These are phyloP conservation scores for Porogramme epimiltina DNA, from an alignment of 1,284 basidiomycete species.

Conservation along the genomic window DNA sequence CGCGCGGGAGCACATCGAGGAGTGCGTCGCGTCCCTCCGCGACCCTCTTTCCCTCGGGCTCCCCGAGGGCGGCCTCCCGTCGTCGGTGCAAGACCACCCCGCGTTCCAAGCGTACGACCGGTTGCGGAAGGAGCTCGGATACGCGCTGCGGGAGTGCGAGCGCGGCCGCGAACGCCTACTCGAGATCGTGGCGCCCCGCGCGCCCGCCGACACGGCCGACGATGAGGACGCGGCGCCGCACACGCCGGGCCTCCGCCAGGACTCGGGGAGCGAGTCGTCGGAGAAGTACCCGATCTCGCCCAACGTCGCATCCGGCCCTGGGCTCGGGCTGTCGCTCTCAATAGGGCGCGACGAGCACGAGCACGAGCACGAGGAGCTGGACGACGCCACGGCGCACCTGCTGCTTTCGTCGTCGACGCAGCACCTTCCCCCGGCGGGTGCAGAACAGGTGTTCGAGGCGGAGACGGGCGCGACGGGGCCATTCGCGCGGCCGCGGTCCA, in stretches of 20 bases:
- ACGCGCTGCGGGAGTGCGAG: conserved; percentile 77
- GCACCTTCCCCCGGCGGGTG: conserved; percentile 60
- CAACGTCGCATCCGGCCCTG: conserved; percentile 6
- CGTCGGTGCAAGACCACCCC: conserved; percentile 35
- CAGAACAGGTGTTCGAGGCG: conserved; percentile 78
- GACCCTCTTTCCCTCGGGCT: conserved; percentile 26
- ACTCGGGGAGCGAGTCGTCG: conserved; percentile 53
- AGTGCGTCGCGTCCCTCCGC: conserved; percentile 57
- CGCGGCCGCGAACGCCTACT: conserved; percentile 67
- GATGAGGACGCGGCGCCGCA: conserved; percentile 43
- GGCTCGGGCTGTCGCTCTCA: conserved; percentile 17
- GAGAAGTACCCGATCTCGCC: conserved; percentile 45
- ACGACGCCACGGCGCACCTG: conserved; percentile 62
- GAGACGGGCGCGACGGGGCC: conserved; percentile 45
- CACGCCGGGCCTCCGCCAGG: conserved; percentile 51
- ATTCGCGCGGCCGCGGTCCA: conserved; percentile 58
- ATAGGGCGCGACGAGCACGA: conserved; percentile 17
- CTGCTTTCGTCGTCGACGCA: conserved; percentile 49
- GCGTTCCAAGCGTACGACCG: conserved; percentile 71
- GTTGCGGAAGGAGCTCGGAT: conserved; percentile 70
- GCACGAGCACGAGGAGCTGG: conserved; percentile 29
- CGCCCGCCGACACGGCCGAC: conserved; percentile 32
- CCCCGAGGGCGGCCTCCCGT: neutral
- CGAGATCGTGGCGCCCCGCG: conserved; percentile 41
- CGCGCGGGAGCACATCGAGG: conserved; percentile 61